A percentile compares a stretch with the other conserved stretches of the same genome.
Evolutionary conservation across 768 basidiomycete species (phyloP).

Genomic region (Baorangia bicolor): DNA sequence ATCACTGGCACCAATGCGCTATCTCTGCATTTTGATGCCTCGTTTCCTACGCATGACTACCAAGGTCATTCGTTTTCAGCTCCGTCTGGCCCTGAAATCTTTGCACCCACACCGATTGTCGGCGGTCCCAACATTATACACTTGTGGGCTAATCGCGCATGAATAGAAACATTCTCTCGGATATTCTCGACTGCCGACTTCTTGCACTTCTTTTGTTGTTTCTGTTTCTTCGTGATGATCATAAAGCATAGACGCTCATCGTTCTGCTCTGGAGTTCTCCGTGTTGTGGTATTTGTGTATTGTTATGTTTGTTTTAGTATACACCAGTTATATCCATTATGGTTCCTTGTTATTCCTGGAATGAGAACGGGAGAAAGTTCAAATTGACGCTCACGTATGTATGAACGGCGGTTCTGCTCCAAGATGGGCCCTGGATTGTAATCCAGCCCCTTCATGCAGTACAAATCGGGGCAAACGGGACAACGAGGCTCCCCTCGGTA

Average conservation of each 20-base stretch:
- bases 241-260: slow-evolving; percentile 18
- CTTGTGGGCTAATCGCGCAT: slow-evolving; percentile 34
- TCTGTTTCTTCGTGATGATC: neutral
- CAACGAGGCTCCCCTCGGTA: slow-evolving; percentile 19
- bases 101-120: slow-evolving; percentile 35
- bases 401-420: neutral
- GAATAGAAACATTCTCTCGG: slow-evolving; percentile 13
- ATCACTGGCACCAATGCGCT: slow-evolving; percentile 32
- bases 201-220: neutral
- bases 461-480: slow-evolving; percentile 2
- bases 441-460: neutral
- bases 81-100: slow-evolving; percentile 32
- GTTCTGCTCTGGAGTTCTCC: slow-evolving; percentile 5
- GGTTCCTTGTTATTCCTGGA: neutral
- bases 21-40: slow-evolving; percentile 38
- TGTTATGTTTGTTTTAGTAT: slow-evolving; percentile 21
- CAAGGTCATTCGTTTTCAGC: slow-evolving; percentile 16
- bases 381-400: neutral
- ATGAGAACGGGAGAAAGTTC: neutral
- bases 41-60: slow-evolving; percentile 28
- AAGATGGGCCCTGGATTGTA: slow-evolving; percentile 3
- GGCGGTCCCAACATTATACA: slow-evolving; percentile 35
- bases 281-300: slow-evolving; percentile 26
- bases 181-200: neutral
- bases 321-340: slow-evolving; percentile 1